Evolutionary conservation across 768 basidiomycete species (phyloP), one percentile per base, ranked within the genome.

Genomic region (Chalciporus chontae): DNA sequence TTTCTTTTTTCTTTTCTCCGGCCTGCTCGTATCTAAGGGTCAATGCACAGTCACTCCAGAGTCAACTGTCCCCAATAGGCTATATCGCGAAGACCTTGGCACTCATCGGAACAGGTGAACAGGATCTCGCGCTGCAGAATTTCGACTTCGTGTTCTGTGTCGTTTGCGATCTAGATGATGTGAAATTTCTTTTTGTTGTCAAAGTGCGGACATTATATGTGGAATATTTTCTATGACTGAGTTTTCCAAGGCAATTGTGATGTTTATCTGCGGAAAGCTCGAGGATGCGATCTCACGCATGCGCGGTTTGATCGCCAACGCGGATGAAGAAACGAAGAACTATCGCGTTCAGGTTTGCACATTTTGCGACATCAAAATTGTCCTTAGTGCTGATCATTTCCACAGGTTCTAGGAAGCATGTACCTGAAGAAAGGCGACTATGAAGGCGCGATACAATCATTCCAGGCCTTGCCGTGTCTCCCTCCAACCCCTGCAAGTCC

Each of bases 71-170:
- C 4, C 23, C 45, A 11, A 32, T 42, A 15, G 19, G 40, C 10
- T 40, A 51, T n/a, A 38, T 51, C 11, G 50, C 50, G 17, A 51
- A 47, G 21, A 40, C 50, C 14, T 32, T 51, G 26, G 50, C 50
- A 9, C 40, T 40, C 2, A 51, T 51, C 5, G 40, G 45, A 10
- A 21, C 11, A 13, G 40, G 21, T 13, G 17, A 51, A 17, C 34
- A 14, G 37, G 45, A 41, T 17, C 39, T 36, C 4, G 50, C 40
- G 8, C 39, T 51, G 11, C 21, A 36, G 9, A 24, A 13, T 4
- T 47, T 51, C 42, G 50, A 46, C 18, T 45, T 45, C 40, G 45
- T 38, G 11, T 45, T 45, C 34, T 32, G 29, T 11, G 26, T 24
- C 24, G 31, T 40, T 18, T 45, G 45, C 26, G 2, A 18, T 26